Base-by-base conservation (phyloP, 768 basidiomycete species). In the Amylocystis lapponica region DNA sequence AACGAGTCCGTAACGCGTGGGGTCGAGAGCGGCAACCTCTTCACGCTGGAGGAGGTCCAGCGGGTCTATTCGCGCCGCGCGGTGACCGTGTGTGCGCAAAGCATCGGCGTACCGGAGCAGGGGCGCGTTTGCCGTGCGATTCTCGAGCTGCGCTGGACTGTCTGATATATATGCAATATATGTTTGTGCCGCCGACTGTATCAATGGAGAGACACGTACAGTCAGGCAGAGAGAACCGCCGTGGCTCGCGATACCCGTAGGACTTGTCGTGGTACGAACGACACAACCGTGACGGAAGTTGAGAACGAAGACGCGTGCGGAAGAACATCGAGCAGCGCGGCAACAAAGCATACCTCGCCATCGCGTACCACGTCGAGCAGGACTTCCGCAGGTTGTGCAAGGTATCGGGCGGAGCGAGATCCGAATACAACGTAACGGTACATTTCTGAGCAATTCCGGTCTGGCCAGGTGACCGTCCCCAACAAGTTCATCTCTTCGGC, bases 41-140 rank as follows among this genome's bases (percentile, higher is more conserved):
- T 92, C 89, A 13, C 92, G 79, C 41, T 87, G 82, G 23, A 95
- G 83, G 39, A 95, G 65, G 61, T 92, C 90, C 27, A 95, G 66
- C 0, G 93, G 92, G 57, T 96, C 92, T 31, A 95, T 86, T 32
- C 76, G 72, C 0, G 90, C 89, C 3, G 89, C 88, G 23, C 88
- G 78, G 55, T 92, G 90, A 0, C 85, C 86, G 50, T 91, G 86
- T 0, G 72, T 81, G n/a, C 91, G 76, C 53, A 95, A 74, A 2
- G 86, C 83, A 59, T 95, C 93, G 10, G 92, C 87, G 57, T 92
- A 94, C 26, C 93, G 84, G 33, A 94, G 66, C 14, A 96, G 68
- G 3, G 87, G 69, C 0, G 90, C 89, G 52, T 94, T 92, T 3
- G 60, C 57, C 12, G 71, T 71, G 8, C 92, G 75, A 61, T 87